Conservation (phyloP, 2,329 filamentous ascomycete genomes). For the Emmonsiellopsis sp. region DNA sequence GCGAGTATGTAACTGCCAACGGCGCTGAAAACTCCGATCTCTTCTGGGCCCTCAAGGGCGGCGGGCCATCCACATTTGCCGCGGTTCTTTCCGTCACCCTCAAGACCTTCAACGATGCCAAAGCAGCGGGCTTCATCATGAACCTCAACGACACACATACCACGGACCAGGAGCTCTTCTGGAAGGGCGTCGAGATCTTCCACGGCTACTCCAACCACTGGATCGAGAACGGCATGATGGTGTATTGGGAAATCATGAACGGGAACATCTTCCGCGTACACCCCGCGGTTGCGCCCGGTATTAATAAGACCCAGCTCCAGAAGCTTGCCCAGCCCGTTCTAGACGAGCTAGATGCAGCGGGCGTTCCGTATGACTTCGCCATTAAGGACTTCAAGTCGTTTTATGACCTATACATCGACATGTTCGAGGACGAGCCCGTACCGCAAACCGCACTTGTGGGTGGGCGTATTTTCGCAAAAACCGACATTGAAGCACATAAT, state of each 20-base stretch:
- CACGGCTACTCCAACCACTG: background rate
- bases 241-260: background rate
- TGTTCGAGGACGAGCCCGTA: background rate
- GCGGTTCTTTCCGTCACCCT: background rate
- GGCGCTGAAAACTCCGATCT: constrained; percentile 37
- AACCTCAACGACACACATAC: background rate
- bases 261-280: background rate
- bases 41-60: constrained; percentile 40
- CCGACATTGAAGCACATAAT: background rate
- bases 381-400: background rate
- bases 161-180: background rate
- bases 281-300: background rate
- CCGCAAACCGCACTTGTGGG: background rate
- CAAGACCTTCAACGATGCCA: background rate
- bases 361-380: background rate
- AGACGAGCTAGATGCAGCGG: background rate
- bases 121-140: background rate
- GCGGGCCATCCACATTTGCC: constrained; percentile 18
- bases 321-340: background rate
- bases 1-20: constrained; percentile 28
- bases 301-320: background rate
- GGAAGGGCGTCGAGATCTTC: constrained; percentile 1
- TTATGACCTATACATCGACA: background rate
- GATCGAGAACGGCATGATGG: background rate
- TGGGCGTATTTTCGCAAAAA: background rate